Base-by-base conservation (phyloP, 345 rosid species). In the Gossypium turneri region DNA sequence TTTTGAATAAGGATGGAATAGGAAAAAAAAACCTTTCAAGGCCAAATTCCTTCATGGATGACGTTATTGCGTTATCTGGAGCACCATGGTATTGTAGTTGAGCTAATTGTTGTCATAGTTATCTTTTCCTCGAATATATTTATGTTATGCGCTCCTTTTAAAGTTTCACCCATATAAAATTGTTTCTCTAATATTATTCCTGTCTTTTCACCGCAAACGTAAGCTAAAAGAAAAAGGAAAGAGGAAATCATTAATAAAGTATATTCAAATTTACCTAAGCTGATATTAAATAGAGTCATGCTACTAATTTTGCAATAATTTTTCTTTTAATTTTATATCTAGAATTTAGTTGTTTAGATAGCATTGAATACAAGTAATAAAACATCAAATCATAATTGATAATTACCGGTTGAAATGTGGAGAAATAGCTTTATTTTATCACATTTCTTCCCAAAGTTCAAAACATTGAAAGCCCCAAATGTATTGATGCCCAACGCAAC, bases 361-460 rank as follows among this genome's bases (percentile, higher is more conserved):
- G 12, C 5, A 44, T 1, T 45, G 48, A 45, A 45, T 45, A 9
- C 48, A 7, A 45, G 9, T 45, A 11, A 12, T 27, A 2, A 0
- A 25, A 9, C 3, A 16, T 16, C 29, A 10, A 9, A 12, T 17
- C 2, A 25, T 55, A 13, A 0, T 22, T 9, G 61, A 56, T 19
- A 19, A 56, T 9, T 56, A 56, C 76, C 76, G 0, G 76, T 73
- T 17, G 70, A 73, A 16, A 13, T 8, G 2, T 73, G 97, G 59
- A 87, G 84, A 67, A 91, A 74, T 27, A 86, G 57, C 70, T 78
- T 82, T 22, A 83, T 72, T 22, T 77, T 85, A 3, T 55, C 77
- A 75, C 94, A 91, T 71, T 81, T 86, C 60, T 80, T 84, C 19
- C 90, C 90, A 72, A 88, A 92, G 75, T 78, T 79, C 6, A 84